Conservation (phyloP, 2,329 filamentous ascomycete genomes). For the Monilinia vaccinii-corymbosi region DNA sequence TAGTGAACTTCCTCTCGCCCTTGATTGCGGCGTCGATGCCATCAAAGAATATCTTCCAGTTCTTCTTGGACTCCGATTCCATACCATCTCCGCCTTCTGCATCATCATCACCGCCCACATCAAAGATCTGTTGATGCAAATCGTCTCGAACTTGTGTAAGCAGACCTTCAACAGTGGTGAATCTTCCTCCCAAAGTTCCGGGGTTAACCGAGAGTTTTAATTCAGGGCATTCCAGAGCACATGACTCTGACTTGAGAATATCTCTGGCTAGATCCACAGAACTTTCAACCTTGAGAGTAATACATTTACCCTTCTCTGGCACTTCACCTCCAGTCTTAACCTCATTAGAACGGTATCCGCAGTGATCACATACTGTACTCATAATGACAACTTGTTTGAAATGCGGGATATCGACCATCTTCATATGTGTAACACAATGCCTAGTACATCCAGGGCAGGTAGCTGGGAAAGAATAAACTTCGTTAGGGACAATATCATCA, state of each 20-base stretch:
- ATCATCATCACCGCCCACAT: conserved; percentile 49
- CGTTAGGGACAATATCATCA: conserved; percentile 77
- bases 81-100: conserved; percentile 71
- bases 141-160: conserved; percentile 89
- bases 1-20: conserved; percentile 70
- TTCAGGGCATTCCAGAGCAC: conserved; percentile 77
- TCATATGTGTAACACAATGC: conserved; percentile 87
- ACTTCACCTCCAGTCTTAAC: conserved; percentile 95
- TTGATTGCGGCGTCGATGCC: conserved; percentile 68
- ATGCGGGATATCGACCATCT: conserved; percentile 96
- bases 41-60: conserved; percentile 76
- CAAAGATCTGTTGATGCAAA: conserved; percentile 79
- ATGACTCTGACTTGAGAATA: conserved; percentile 93
- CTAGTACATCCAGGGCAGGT: conserved; percentile 86
- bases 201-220: conserved; percentile 81
- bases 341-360: conserved; percentile 91
- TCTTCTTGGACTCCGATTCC: conserved; percentile 49
- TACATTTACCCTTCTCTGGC: conserved; percentile 74
- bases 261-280: conserved; percentile 74
- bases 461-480: conserved; percentile 87
- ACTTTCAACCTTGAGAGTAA: conserved; percentile 64
- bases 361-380: conserved; percentile 85
- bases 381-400: conserved; percentile 97
- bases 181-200: conserved; percentile 87
- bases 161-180: conserved; percentile 93